Evolutionary conservation across 805 yeast species (phyloP).

Genomic region (Starmerella bombicola): DNA sequence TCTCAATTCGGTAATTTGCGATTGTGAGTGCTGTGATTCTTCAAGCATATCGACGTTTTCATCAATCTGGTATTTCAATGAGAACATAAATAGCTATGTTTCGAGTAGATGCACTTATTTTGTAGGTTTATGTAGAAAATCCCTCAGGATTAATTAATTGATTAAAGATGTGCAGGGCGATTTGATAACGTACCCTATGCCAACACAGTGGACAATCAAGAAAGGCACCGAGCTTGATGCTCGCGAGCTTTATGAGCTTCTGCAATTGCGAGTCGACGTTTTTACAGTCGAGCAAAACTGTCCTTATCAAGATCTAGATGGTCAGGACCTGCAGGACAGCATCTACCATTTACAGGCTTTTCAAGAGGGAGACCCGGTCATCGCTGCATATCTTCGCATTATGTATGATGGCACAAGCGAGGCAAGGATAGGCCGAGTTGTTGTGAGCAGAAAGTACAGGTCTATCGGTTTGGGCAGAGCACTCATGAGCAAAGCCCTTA

Average conservation of each 20-base stretch:
- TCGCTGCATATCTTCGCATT: slow-evolving; percentile 12
- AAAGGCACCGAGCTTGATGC: slow-evolving; percentile 13
- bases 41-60: too few species aligned
- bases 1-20: too few species aligned
- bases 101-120: too few species aligned
- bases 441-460: slow-evolving; percentile 12
- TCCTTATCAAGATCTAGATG: slow-evolving; percentile 21
- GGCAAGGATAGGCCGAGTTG: slow-evolving; percentile 20
- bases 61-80: too few species aligned
- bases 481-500: slow-evolving; percentile 7
- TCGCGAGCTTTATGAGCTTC: slow-evolving; percentile 12
- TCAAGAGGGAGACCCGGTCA: slow-evolving; percentile 1
- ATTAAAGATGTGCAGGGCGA: too few species aligned
- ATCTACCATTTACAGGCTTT: slow-evolving; percentile 16
- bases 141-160: too few species aligned
- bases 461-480: slow-evolving; percentile 17
- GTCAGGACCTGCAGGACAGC: slow-evolving; percentile 13
- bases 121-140: too few species aligned
- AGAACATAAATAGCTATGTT: too few species aligned
- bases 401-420: slow-evolving; percentile 6
- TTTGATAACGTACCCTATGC: neutral
- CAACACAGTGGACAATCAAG: slow-evolving; percentile 10
- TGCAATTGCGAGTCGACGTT: slow-evolving; percentile 18
- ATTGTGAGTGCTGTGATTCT: too few species aligned
- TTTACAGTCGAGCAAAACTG: slow-evolving; percentile 24